Base-by-base conservation (phyloP, 169 alveolate species). In the Babesia gibsoni region DNA sequence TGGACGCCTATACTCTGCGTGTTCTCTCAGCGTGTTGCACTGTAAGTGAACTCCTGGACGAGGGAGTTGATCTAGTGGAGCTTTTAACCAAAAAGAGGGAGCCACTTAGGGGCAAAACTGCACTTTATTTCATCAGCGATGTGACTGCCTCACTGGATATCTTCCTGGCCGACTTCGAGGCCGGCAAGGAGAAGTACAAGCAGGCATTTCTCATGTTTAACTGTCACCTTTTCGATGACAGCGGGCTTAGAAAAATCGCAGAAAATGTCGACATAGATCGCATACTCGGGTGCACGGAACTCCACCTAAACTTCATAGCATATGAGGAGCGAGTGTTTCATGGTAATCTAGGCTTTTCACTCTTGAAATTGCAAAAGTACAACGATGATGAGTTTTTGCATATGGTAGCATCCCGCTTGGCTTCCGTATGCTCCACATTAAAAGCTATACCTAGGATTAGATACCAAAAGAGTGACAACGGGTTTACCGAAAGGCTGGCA, bases 41-140 rank as follows among this genome's bases (percentile, higher is more conserved):
- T 12, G 59, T 86, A 29, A 89, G 89, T 37, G 94, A 90, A 35
- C 66, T 90, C 12, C 36, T 90, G 52, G 95, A 90, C 73, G 86
- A 79, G 39, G 95, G 95, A 18, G 93, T 90, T 4, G 90, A 89
- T 22, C 80, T 89, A 27, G 85, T 90, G 7, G 95, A 90, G 66
- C 73, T 83, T 41, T 43, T 90, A 22, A 58, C 79, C 14, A 65
- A 87, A 39, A 73, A 68, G 67, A 36, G 95, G 43, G 87, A 81
- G 50, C 89, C 91, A n/a, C 52, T 90, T 59, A 59, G 57, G 49
- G 77, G 65, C 36, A 89, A 72, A 73, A 85, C 73, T 29, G 89
- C 90, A 35, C 54, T 90, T 22, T 90, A 89, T 53, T 65, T 90
- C 32, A 45, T 90, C 22, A 85, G 91, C 50, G 69, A 77, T 42